A percentile compares a stretch with the other conserved stretches of the same genome.
Evolutionary conservation across 2,329 filamentous ascomycete species (phyloP).

Genomic region (Periconia digitata): DNA sequence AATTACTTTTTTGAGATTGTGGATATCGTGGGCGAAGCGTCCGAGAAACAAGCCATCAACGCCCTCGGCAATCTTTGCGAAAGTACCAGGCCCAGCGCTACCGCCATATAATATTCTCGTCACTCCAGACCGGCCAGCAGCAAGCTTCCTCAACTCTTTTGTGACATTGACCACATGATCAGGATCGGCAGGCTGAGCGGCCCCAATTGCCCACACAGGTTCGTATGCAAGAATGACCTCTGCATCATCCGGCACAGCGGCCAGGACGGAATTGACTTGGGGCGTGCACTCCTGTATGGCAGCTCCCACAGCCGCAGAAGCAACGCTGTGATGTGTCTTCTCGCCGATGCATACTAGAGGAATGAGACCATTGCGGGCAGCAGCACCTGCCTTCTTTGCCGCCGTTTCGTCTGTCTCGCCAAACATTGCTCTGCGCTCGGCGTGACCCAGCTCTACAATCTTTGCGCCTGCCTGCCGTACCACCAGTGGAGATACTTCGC

Average conservation of each 20-base stretch:
- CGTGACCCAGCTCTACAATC: constrained; percentile 79
- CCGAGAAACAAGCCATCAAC: constrained; percentile 83
- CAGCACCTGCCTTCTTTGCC: constrained; percentile 69
- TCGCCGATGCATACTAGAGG: constrained; percentile 84
- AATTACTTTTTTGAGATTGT: constrained; percentile 71
- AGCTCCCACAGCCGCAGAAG: constrained; percentile 53
- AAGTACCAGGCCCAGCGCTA: constrained; percentile 78
- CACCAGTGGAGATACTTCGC: constrained; percentile 71
- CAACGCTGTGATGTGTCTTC: constrained; percentile 52
- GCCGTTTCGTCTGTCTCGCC: constrained; percentile 71
- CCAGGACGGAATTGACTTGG: constrained; percentile 67
- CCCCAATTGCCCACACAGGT: constrained; percentile 86
- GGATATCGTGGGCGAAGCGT: constrained; percentile 76
- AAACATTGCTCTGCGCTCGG: constrained; percentile 72
- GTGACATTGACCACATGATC: constrained; percentile 74
- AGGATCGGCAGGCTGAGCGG: constrained; percentile 68
- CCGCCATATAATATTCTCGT: constrained; percentile 80
- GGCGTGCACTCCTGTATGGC: constrained; percentile 67
- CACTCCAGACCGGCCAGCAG: constrained; percentile 55
- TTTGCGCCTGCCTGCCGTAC: constrained; percentile 68
- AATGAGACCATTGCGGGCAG: constrained; percentile 68
- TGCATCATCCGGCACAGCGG: constrained; percentile 60
- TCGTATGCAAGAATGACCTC: constrained; percentile 82
- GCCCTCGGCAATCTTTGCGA: constrained; percentile 64
- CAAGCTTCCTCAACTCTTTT: constrained; percentile 61